A percentile compares a stretch with the other conserved stretches of the same genome.
Evolutionary conservation across 164 flowering plant genomes (phyloP).

Genomic region (Stephania japonica): DNA sequence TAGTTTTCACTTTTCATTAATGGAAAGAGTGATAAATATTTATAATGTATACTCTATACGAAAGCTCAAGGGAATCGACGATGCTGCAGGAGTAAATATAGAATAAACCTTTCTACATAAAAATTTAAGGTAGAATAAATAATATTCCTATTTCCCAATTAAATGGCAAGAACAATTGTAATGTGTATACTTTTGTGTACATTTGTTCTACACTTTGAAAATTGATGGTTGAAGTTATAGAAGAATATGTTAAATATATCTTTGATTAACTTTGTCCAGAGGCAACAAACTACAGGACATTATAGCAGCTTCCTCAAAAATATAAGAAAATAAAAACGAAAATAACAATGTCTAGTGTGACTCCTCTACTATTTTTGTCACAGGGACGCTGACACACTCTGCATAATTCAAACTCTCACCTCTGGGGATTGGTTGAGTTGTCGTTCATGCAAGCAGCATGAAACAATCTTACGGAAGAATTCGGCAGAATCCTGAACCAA

Average conservation of each 20-base stretch:
- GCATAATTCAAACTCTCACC: slow-evolving; percentile 28
- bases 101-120: too few species aligned
- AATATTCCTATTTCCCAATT: too few species aligned
- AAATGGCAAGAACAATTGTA: too few species aligned
- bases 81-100: too few species aligned
- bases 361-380: background rate
- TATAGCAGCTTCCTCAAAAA: background rate
- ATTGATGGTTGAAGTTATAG: background rate
- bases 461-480: slow-evolving; percentile 32
- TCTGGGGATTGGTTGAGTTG: slow-evolving; percentile 34
- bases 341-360: background rate
- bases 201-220: too few species aligned
- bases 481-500: slow-evolving; percentile 38
- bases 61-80: too few species aligned
- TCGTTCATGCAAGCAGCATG: slow-evolving; percentile 41
- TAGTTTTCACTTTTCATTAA: too few species aligned
- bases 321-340: background rate
- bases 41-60: too few species aligned
- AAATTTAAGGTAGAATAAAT: too few species aligned
- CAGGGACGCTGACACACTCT: background rate
- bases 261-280: too few species aligned
- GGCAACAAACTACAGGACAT: background rate
- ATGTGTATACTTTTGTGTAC: too few species aligned
- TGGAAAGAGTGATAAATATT: too few species aligned
- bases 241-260: background rate